Base-by-base conservation (phyloP, 2,329 filamentous ascomycete genomes). In the Paraconiothyrium sp. region DNA sequence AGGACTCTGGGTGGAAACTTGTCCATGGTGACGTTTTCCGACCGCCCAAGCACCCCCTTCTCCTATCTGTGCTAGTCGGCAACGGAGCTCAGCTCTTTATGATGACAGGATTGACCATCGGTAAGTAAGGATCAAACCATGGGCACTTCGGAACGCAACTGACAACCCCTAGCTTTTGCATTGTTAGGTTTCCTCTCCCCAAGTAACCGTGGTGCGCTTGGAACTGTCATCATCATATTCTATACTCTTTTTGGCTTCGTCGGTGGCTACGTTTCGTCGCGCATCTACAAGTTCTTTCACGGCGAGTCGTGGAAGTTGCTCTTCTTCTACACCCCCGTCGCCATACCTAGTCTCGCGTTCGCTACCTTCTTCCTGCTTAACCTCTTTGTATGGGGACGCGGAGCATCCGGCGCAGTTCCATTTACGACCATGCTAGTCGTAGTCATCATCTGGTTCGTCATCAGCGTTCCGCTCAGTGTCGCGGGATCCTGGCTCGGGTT, bases 21-120 rank as follows among this genome's bases (percentile, higher is more conserved):
- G 94, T 99, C 0, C 95, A 99, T 72, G 95, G 95, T 57, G 95
- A 99, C 78, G 94, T 98, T 35, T 99, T 99, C 85, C 91, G 95
- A 59, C 89, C 90, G 11, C 95, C 95, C 3, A 88, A 90, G 67
- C 89, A 92, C 62, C 92, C 94, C 1, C 85, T 99, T 32, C 83
- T 97, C 14, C 85, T 99, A 22, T 94, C 94, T 59, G 85, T 99
- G 7, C 85, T 99, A 65, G 86, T 97, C 46, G 95, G 95, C 61
- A 98, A 96, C 75, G 95, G 95, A 63, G 93, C 92, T 11, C 95
- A 99, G 80, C 88, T 99, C 3, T 98, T 99, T 78, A 93, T 97
- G 78, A 99, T 99, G 94, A 92, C 94, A 1, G 95, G 93, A 35
- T 89, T 94, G 74, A 98, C 95, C 51, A 97, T 99, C 72, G 79